Conservation (phyloP, 805 yeast species). For the Candida boleticola region DNA sequence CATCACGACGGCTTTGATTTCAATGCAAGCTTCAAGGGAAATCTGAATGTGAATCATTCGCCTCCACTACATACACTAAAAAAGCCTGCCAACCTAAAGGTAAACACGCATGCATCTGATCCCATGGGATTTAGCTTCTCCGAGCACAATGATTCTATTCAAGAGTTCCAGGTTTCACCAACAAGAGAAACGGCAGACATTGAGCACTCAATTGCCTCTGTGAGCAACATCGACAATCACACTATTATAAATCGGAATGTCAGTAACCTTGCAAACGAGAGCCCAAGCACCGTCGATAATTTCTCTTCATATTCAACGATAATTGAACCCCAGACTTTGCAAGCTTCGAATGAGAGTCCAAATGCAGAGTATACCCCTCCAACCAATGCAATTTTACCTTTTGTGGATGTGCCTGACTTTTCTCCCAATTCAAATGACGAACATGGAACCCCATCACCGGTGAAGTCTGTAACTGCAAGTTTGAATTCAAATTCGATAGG, state of each 20-base stretch:
- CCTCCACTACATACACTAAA: neutral
- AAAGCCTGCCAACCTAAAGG: neutral
- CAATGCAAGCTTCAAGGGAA: neutral
- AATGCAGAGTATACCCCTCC: neutral
- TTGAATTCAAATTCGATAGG: slow-evolving; percentile 23
- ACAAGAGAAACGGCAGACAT: slow-evolving; percentile 3
- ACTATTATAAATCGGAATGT: too few relatives aligned
- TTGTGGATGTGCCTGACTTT: slow-evolving; percentile 13
- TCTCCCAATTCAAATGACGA: slow-evolving; percentile 5
- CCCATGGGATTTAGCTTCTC: slow-evolving; percentile 20
- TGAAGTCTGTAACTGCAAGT: slow-evolving; percentile 17
- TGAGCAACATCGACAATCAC: too few relatives aligned
- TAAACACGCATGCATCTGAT: slow-evolving; percentile 2
- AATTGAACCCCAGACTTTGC: neutral
- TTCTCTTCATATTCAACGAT: slow-evolving; percentile 4
- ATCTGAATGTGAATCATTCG: neutral
- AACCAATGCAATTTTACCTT: slow-evolving; percentile 12
- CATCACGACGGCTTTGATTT: slow-evolving; percentile 9
- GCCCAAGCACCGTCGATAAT: neutral
- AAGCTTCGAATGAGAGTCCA: neutral
- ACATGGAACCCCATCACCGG: slow-evolving; percentile 16
- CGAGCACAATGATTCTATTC: slow-evolving; percentile 23
- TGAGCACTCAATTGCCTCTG: neutral
- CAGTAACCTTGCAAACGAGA: too few relatives aligned
- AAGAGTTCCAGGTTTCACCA: slow-evolving; percentile 18